Base-by-base conservation (phyloP, 2,329 filamentous ascomycete genomes). In the Graphiopsis chlorocephala region DNA sequence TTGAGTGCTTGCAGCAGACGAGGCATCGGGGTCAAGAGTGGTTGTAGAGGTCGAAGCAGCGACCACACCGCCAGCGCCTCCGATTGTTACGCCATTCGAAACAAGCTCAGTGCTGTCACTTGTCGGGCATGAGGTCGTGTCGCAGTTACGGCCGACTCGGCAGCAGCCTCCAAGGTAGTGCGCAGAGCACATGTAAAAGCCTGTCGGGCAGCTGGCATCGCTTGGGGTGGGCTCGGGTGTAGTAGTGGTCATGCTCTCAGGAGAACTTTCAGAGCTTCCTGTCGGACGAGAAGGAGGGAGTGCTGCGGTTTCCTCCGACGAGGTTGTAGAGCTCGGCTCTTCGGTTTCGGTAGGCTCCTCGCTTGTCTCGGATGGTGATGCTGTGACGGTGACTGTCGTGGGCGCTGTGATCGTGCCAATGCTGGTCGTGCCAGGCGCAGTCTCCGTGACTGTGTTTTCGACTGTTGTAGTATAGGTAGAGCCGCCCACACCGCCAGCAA, bases 181-280 rank as follows among this genome's bases (percentile, higher is more conserved):
- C 1, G 94, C 94, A 2, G 89, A 86, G 77, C 94, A 98, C 59
- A 92, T 89, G 77, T 98, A 98, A 81, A 93, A 98, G 2, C 93
- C 93, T 0, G 89, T 93, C 0, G 94, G 94, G 71, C 94, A 98
- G 71, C 84, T 73, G 10, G 76, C 72, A 35, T 60, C 68, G 61
- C 12, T 35, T 53, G 66, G 72, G 33, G 70, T 73, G 14, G 81
- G 76, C 29, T 78, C 77, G 6, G 76, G 75, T 7, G 74, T 70
- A 1, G 77, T 78, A 14, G 75, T 61, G 8, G 52, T 64, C 12
- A 71, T 38, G 17, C 61, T 56, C 26, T 45, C 50, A 25, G 61
- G 42, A 38, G 56, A 23, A 5, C 25, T 47, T 20, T 52, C 55
- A 35, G 53, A 52, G 8, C 67, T 70, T 6, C 72, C 71, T 58